A percentile compares a stretch with the other conserved stretches of the same genome.
Conservation (phyloP, 1,139 yeast species). For the Hemisphaericaspora xylanilytica region DNA sequence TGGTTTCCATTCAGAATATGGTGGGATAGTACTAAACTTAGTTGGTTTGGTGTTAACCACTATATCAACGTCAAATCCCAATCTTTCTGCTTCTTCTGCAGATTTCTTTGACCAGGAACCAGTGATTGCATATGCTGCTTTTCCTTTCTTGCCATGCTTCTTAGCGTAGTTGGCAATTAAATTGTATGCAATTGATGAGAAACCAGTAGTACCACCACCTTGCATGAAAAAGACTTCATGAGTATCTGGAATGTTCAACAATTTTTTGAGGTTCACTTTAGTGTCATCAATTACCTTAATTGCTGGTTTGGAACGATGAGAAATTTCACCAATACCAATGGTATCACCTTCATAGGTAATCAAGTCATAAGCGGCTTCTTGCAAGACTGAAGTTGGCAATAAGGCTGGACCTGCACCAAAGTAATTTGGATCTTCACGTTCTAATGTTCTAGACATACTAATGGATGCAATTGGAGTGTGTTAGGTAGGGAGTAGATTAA, state of each 20-base stretch:
- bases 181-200: constrained; percentile 83
- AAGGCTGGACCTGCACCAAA: constrained; percentile 98
- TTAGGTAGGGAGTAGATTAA: neutral
- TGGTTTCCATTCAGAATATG: constrained; percentile 59
- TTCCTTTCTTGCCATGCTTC: constrained; percentile 68
- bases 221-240: constrained; percentile 93
- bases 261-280: constrained; percentile 58
- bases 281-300: constrained; percentile 73
- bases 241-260: constrained; percentile 79
- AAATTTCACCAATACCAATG: constrained; percentile 91
- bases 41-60: constrained; percentile 66
- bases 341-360: constrained; percentile 66
- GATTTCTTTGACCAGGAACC: constrained; percentile 95
- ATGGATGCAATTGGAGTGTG: neutral
- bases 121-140: constrained; percentile 83
- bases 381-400: constrained; percentile 77
- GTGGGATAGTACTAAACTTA: constrained; percentile 69
- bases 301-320: constrained; percentile 90
- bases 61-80: constrained; percentile 74
- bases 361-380: constrained; percentile 84
- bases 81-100: constrained; percentile 76
- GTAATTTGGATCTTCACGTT: constrained; percentile 74
- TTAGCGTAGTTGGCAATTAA: constrained; percentile 71
- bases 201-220: constrained; percentile 98
- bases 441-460: constrained; percentile 25